Conservation (phyloP, 805 yeast species). For the Kuraishia cidri region DNA sequence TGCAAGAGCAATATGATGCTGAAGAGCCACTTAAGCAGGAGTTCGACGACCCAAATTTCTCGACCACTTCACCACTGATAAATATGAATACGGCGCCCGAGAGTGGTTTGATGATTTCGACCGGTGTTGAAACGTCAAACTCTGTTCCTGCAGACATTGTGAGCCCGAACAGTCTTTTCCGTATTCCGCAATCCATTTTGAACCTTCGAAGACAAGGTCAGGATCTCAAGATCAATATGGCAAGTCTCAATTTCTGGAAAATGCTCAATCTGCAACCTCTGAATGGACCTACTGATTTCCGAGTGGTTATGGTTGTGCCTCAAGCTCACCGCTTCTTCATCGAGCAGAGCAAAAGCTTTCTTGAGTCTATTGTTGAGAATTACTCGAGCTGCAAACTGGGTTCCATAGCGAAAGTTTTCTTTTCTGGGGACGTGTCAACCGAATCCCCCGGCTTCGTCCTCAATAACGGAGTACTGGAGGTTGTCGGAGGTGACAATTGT, state of each 20-base stretch:
- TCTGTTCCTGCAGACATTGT: conserved; percentile 5
- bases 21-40: conserved; percentile 5
- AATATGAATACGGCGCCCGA: conserved; percentile 10
- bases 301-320: conserved; percentile 34
- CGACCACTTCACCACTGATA: conserved; percentile 18
- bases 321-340: conserved; percentile 13
- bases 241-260: conserved; percentile 47
- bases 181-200: conserved; percentile 23
- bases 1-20: neutral
- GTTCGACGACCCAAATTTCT: conserved; percentile 30
- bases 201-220: conserved; percentile 26
- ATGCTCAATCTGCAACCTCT: conserved; percentile 48
- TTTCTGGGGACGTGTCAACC: too few relatives aligned
- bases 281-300: conserved; percentile 38
- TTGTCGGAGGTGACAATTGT: too few relatives aligned
- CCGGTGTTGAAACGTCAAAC: neutral
- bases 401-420: conserved; percentile 8
- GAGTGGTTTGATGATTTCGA: neutral
- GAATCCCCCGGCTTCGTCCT: too few relatives aligned
- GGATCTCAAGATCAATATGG: conserved; percentile 33
- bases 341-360: conserved; percentile 23
- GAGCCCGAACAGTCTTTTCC: conserved; percentile 17
- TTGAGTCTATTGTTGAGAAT: conserved; percentile 28
- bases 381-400: conserved; percentile 46
- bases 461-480: too few relatives aligned